Percentiles rank a stretch among this genome's conserved stretches.
Conservation (phyloP, 2,329 filamentous ascomycete species). For the Westerdykella sp. region DNA sequence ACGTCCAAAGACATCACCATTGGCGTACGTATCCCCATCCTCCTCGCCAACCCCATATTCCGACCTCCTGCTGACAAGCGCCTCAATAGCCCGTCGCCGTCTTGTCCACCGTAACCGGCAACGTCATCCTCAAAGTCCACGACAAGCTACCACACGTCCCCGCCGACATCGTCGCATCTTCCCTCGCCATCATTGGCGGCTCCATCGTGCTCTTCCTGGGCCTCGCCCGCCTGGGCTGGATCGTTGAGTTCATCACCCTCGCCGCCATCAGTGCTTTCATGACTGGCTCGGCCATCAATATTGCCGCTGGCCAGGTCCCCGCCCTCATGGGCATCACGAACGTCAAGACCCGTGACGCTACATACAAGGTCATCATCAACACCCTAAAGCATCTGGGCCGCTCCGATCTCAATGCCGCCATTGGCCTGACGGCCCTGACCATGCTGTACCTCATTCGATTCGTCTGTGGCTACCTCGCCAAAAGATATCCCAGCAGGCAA, state of each 20-base stretch:
- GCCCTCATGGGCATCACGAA: slow-evolving; percentile 72
- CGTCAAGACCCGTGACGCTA: slow-evolving; percentile 67
- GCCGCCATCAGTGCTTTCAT: slow-evolving; percentile 93
- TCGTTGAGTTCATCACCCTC: slow-evolving; percentile 90
- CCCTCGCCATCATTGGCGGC: slow-evolving; percentile 72
- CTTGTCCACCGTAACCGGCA: slow-evolving; percentile 83
- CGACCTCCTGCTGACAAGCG: slow-evolving; percentile 1
- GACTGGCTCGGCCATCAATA: slow-evolving; percentile 92
- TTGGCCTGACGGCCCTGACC: slow-evolving; percentile 74
- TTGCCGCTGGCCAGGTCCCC: slow-evolving; percentile 76
- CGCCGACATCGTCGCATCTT: slow-evolving; percentile 44
- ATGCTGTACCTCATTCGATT: slow-evolving; percentile 67
- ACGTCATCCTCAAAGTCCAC: slow-evolving; percentile 62
- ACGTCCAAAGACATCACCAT: slow-evolving; percentile 99
- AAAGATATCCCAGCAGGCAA: slow-evolving; percentile 60
- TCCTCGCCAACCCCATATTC: background rate
- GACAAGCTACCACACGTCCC: slow-evolving; percentile 38
- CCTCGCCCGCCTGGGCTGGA: slow-evolving; percentile 74
- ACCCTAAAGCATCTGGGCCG: slow-evolving; percentile 61
- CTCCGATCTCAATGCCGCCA: slow-evolving; percentile 67
- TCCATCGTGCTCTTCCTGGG: slow-evolving; percentile 76
- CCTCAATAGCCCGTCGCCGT: slow-evolving; percentile 73
- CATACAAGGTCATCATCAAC: slow-evolving; percentile 82
- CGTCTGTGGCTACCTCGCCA: slow-evolving; percentile 58
- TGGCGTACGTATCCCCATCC: slow-evolving; percentile 53